Percentiles rank a stretch among this genome's conserved stretches.
These are phyloP conservation scores for Mortierella claussenii DNA, from an alignment of 192 early-diverging fungal species.

Conservation along the genomic window DNA sequence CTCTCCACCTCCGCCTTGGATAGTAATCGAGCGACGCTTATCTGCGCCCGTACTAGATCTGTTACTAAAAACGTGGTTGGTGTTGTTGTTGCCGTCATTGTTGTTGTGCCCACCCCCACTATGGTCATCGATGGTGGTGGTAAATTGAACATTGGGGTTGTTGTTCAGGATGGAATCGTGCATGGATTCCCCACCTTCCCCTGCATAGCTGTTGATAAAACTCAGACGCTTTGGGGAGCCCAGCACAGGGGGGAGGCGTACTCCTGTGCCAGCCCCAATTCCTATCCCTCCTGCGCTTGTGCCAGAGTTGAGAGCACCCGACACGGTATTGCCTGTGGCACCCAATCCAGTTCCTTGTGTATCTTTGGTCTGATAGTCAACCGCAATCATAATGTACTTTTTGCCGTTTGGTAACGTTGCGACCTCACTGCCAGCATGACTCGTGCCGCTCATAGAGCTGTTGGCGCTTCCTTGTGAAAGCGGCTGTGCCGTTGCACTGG, in stretches of 20 bases:
- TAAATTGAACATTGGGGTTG: conserved; percentile 12
- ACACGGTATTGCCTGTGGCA: background rate
- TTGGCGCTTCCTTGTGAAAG: background rate
- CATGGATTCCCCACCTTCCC: conserved; percentile 2
- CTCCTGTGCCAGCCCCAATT: background rate
- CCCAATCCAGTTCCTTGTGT: background rate
- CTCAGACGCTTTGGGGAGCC: conserved; percentile 8
- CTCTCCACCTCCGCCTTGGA: conserved; percentile 38
- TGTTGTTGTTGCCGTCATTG: conserved; percentile 1
- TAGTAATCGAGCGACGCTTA: conserved; percentile 13
- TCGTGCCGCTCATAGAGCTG: background rate
- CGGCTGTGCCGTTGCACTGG: background rate
- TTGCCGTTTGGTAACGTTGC: conserved; percentile 44
- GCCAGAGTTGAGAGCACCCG: background rate
- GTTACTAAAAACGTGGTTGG: background rate
- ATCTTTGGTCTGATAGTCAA: conserved; percentile 32
- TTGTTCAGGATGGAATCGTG: conserved; percentile 6
- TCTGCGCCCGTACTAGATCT: conserved; percentile 2
- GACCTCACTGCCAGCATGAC: conserved; percentile 2
- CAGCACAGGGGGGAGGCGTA: no score
- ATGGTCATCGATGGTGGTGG: conserved; percentile 17
- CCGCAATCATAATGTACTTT: conserved; percentile 52
- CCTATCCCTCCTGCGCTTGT: no score
- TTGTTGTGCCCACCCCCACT: background rate
- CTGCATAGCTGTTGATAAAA: background rate